Evolutionary conservation across 495 filamentous ascomycete genomes (phyloP).

Genomic region (Penicillium mononematosum): DNA sequence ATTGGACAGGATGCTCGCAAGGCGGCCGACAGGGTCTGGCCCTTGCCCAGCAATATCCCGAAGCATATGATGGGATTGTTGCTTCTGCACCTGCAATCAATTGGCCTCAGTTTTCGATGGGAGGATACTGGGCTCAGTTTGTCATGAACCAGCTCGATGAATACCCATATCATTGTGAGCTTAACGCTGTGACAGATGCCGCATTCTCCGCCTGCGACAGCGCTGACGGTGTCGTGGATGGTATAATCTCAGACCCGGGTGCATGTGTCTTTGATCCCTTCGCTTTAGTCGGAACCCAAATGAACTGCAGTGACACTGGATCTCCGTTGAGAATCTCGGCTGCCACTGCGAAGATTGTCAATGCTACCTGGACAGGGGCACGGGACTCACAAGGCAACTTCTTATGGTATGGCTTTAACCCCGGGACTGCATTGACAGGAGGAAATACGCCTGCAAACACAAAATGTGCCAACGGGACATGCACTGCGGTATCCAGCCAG

Average conservation of each 20-base stretch:
- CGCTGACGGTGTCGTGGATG: conserved; percentile 57
- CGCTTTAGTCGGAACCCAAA: background rate
- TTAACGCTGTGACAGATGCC: conserved; percentile 46
- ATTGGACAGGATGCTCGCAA: conserved; percentile 50
- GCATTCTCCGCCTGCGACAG: conserved; percentile 46
- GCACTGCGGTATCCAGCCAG: background rate
- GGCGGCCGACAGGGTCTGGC: conserved; percentile 49
- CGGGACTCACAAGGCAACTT: background rate
- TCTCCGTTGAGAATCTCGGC: background rate
- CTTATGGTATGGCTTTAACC: background rate
- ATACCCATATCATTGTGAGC: conserved; percentile 37
- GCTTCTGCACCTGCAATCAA: conserved; percentile 47
- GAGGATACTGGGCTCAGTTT: conserved; percentile 22
- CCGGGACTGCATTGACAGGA: background rate
- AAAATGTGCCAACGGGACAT: background rate
- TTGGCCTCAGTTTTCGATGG: conserved; percentile 35
- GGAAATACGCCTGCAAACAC: background rate
- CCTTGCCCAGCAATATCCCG: conserved; percentile 42
- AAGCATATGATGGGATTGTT: conserved; percentile 61
- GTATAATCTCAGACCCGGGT: conserved; percentile 53
- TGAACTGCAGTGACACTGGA: background rate
- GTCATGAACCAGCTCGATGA: conserved; percentile 25
- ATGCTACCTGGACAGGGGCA: background rate
- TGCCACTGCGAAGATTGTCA: background rate
- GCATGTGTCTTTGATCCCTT: background rate